These are phyloP conservation scores for Penicillium lividum DNA, from an alignment of 495 filamentous ascomycete species.

Conservation along the genomic window DNA sequence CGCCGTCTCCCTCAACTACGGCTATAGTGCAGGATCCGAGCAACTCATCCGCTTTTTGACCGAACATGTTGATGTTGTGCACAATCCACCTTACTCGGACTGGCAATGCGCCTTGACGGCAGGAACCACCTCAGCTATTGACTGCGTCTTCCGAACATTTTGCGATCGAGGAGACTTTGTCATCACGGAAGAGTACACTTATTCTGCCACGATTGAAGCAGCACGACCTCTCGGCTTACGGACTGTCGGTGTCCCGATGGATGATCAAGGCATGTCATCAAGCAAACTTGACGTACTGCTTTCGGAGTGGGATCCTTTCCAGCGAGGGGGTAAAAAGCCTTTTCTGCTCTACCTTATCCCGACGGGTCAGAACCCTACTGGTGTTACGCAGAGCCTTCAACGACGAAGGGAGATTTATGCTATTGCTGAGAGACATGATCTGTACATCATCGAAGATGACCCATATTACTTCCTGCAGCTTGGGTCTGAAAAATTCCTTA, in stretches of 20 bases:
- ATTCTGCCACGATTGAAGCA: constrained; percentile 17
- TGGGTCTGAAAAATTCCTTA: not conserved
- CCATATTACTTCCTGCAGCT: constrained; percentile 54
- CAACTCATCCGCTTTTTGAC: not conserved
- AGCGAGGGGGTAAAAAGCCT: constrained; percentile 18
- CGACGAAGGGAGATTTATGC: constrained; percentile 63
- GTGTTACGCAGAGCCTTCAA: constrained; percentile 61
- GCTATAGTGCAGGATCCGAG: not conserved
- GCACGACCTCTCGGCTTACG: not conserved
- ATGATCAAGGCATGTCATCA: constrained; percentile 2
- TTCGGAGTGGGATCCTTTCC: constrained; percentile 16
- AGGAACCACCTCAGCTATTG: constrained; percentile 29
- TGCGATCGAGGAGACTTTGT: constrained; percentile 21
- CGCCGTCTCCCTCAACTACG: not conserved
- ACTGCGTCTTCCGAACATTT: constrained; percentile 27
- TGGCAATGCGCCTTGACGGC: constrained; percentile 24
- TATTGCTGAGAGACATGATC: constrained; percentile 67
- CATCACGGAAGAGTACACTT: constrained; percentile 28
- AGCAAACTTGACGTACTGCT: constrained; percentile 16
- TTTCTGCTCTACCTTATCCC: constrained; percentile 57
- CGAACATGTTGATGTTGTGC: constrained; percentile 15
- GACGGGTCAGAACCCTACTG: constrained; percentile 79
- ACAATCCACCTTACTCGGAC: constrained; percentile 29
- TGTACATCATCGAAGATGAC: constrained; percentile 79
- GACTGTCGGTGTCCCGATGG: constrained; percentile 18